Evolutionary conservation across 2,329 filamentous ascomycete genomes (phyloP), one percentile per base, ranked within the genome.

Genomic region (Fusarium nurragi): DNA sequence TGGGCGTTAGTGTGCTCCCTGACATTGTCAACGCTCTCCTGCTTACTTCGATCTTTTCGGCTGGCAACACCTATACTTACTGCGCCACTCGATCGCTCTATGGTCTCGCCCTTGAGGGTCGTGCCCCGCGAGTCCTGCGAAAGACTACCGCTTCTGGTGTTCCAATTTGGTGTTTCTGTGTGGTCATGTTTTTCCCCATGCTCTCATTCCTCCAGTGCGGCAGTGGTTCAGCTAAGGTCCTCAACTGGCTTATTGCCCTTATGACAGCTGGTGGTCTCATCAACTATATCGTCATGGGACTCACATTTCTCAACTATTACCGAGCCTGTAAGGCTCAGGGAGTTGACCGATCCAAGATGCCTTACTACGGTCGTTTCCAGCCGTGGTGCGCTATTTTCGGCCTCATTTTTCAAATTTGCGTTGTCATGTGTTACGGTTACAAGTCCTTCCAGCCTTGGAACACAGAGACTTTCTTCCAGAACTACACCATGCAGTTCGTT

Each of bases 81-180:
- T 83, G 80, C 60, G 79, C 81, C 8, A 83, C 80, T 13, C 79
- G 82, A 28, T 81, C 80, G 2, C 77, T 84, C 14, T 84, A 83
- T 63, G 80, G 81, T 34, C 79, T 86, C 16, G 82, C 84, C 14
- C 74, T 78, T 34, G 80, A 84, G 68, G 81, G 81, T 14, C 81
- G 81, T 43, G 82, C 82, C 3, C 82, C 81, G 28, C 74, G 76
- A 41, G 72, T 89, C 71, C 79, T 90, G 21, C 80, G 81, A 62
- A 83, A 85, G 73, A 86, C 83, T 71, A 90, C 84, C 11, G 81
- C 79, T 65, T 82, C 83, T 12, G 88, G 88, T 71, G 86, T 88
- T 1, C 86, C 86, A 11, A 81, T 88, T 66, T 88, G 81, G 72
- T 84, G 82, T 70, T 86, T 88, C 74, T 68, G 61, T 30, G 65